A percentile compares a stretch with the other conserved stretches of the same genome.
These are phyloP conservation scores for Luffa aegyptiaca DNA, from an alignment of 306 rosid species.

Conservation along the genomic window DNA sequence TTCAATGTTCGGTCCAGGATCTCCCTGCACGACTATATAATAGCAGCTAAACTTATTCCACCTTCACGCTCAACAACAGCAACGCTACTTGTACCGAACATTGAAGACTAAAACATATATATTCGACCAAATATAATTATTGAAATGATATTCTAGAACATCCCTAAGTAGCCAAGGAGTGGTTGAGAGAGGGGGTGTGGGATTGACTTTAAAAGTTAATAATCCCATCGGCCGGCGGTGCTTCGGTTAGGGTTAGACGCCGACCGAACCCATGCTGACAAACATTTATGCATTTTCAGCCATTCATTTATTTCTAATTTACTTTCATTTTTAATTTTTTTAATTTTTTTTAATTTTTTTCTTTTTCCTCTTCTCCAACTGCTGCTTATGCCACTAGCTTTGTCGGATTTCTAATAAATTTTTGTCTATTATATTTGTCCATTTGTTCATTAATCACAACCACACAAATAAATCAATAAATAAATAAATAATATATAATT, in stretches of 20 bases:
- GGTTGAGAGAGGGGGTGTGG: neutral
- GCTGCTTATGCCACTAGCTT: neutral
- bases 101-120: neutral
- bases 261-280: neutral
- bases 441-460: constrained; percentile 2
- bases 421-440: neutral
- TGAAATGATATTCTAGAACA: neutral
- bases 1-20: no score
- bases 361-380: neutral
- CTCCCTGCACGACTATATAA: no score
- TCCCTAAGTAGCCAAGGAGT: neutral
- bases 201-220: neutral
- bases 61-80: no score
- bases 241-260: neutral
- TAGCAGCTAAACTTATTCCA: no score
- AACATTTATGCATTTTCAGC: neutral
- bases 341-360: neutral
- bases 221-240: neutral
- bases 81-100: no score
- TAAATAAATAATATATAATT: neutral
- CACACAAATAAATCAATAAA: no score
- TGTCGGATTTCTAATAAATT: neutral
- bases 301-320: neutral
- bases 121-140: neutral
- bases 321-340: neutral